These are phyloP conservation scores for Pharnaceum exiguum DNA, from an alignment of 148 eudicot species.

Conservation along the genomic window DNA sequence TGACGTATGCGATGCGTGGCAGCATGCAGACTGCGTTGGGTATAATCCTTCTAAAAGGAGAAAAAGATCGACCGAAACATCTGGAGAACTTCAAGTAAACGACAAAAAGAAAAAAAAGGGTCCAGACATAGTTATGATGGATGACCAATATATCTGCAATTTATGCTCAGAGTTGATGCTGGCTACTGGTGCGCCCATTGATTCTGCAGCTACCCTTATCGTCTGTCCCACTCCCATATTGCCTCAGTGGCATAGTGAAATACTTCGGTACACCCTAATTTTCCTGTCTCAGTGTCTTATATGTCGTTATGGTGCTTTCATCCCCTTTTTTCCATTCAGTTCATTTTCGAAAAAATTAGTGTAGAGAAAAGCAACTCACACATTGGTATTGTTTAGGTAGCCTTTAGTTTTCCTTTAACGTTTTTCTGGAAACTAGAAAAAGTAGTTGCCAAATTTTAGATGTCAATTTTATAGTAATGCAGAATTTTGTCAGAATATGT, in stretches of 20 bases:
- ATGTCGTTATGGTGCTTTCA: background rate
- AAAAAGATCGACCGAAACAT: constrained; percentile 24
- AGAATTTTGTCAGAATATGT: no score
- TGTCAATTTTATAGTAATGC: no score
- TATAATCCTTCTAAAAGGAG: constrained; percentile 37
- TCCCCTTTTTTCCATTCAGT: no score
- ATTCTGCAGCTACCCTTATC: constrained; percentile 87
- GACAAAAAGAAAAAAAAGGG: constrained; percentile 34
- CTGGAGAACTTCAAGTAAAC: constrained; percentile 15
- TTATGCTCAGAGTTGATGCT: constrained; percentile 70
- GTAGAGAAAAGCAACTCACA: no score
- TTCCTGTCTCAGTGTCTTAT: constrained; percentile 1
- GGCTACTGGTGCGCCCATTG: constrained; percentile 70
- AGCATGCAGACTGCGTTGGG: constrained; percentile 90
- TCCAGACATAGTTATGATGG: constrained; percentile 36
- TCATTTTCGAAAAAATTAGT: no score
- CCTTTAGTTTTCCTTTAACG: no score
- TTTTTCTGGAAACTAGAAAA: no score
- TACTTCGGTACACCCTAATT: constrained; percentile 55
- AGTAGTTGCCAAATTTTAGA: no score
- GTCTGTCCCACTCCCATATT: constrained; percentile 93
- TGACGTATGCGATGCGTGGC: constrained; percentile 99
- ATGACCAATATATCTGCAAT: constrained; percentile 57
- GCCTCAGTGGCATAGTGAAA: constrained; percentile 97
- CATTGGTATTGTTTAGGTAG: no score